Base-by-base conservation (phyloP, 202 grass and related monocot species). In the Brachypodium distachyon region DNA sequence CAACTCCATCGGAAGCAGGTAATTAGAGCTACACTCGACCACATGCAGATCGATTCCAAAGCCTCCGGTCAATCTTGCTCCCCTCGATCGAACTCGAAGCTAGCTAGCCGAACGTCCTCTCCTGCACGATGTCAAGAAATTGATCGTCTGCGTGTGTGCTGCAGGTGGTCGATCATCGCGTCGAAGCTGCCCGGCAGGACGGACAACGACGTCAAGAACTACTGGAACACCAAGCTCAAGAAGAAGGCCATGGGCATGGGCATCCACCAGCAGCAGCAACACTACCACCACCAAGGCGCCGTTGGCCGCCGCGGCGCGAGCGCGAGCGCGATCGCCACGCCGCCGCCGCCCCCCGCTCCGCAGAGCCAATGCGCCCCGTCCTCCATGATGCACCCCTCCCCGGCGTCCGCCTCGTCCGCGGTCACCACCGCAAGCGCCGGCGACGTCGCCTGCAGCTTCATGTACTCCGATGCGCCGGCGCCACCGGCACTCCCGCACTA, bases 141-240 rank as follows among this genome's bases (percentile, higher is more conserved):
- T 29, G 47, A 47, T 46, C 61, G 9, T 51, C 6, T 32, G 41
- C 7, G 42, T 69, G 62, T 17, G 38, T 14, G 67, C n/a, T 8
- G 60, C 66, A 80, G 86, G 65, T 89, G 86, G 86, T 89, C 86
- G 18, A 85, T 89, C 77, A 89, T 89, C 48, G 86, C 86, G n/a
- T 89, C 86, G 32, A 89, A 85, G 65, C 81, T 97, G 37, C 88
- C 87, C 0, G 93, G 93, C 3, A 43, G 93, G 72, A 97, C 93
- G 26, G 93, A 97, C 87, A 97, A 97, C 50, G 90, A 97, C 58
- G 90, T 97, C 61, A 97, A 97, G 82, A 97, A 97, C 73, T 97
- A 90, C 74, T 97, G 93, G 93, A 97, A 88, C 77, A 88, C 86
- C 71, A 88, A 88, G 65, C 86, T 88, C 57, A 88, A 88, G 77